Conservation (phyloP, 1,284 basidiomycete genomes). For the Ganoderma boninense region DNA sequence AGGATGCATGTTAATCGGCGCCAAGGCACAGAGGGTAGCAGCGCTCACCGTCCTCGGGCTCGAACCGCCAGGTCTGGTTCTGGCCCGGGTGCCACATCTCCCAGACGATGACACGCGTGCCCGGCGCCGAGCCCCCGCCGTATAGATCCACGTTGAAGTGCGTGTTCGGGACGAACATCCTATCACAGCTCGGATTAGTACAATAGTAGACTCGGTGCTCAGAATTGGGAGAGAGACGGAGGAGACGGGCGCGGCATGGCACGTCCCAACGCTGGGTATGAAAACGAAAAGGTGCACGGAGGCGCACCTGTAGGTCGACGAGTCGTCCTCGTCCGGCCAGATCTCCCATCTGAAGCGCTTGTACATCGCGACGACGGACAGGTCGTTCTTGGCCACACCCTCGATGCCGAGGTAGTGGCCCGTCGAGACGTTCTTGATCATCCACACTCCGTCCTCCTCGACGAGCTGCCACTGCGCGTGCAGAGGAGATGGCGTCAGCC, state of each 20-base stretch:
- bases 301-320: conserved; percentile 23
- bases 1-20: background rate
- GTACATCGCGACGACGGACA: conserved; percentile 44
- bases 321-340: conserved; percentile 31
- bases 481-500: background rate
- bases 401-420: background rate
- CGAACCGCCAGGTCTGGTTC: conserved; percentile 40
- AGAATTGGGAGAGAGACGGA: too few species aligned
- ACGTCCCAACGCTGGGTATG: too few species aligned
- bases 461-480: background rate
- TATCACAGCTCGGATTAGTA: background rate
- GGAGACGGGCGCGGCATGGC: too few species aligned
- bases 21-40: background rate
- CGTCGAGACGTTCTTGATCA: background rate
- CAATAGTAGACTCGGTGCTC: background rate
- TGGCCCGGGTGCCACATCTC: conserved; percentile 33
- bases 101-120: conserved; percentile 38
- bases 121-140: conserved; percentile 37
- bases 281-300: too few species aligned
- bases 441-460: background rate
- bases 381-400: conserved; percentile 6
- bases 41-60: conserved; percentile 30
- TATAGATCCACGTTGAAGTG: conserved; percentile 34
- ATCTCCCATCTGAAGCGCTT: conserved; percentile 40
- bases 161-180: conserved; percentile 15